A percentile compares a stretch with the other conserved stretches of the same genome.
These are phyloP conservation scores for Pyrenochaeta sp. DNA, from an alignment of 2,329 filamentous ascomycete genomes.

Conservation along the genomic window DNA sequence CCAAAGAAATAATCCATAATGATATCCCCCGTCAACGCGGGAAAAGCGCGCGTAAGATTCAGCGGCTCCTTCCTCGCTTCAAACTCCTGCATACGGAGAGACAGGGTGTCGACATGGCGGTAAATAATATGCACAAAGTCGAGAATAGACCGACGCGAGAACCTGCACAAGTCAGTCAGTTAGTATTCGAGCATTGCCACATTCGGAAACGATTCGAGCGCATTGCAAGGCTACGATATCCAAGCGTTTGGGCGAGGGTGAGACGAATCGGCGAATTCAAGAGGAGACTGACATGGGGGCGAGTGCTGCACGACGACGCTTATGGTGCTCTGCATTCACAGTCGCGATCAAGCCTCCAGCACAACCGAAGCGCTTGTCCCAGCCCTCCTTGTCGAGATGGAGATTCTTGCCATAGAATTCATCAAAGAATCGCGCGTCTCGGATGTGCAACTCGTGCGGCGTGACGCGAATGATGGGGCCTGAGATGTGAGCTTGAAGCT, in stretches of 20 bases:
- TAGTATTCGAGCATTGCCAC: neutral
- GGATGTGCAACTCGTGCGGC: conserved; percentile 53
- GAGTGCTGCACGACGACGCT: conserved; percentile 40
- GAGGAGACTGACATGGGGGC: conserved; percentile 37
- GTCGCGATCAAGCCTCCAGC: conserved; percentile 37
- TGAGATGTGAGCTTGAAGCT: conserved; percentile 24
- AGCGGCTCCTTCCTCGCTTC: conserved; percentile 38
- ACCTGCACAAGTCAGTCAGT: conserved; percentile 29
- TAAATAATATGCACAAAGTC: conserved; percentile 47
- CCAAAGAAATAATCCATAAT: conserved; percentile 55
- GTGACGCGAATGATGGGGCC: conserved; percentile 54
- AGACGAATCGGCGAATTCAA: neutral
- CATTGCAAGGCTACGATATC: neutral
- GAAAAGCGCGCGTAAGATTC: conserved; percentile 44
- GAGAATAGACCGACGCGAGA: conserved; percentile 44
- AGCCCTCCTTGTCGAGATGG: conserved; percentile 44
- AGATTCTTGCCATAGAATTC: conserved; percentile 41
- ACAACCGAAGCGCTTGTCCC: conserved; percentile 43
- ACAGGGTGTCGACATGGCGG: conserved; percentile 43
- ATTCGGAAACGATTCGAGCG: no score
- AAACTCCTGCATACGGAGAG: conserved; percentile 38
- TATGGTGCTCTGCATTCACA: conserved; percentile 36
- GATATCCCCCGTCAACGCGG: conserved; percentile 54
- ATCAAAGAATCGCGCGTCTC: conserved; percentile 50
- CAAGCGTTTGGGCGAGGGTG: neutral